Evolutionary conservation across 177 flowering plant genomes (phyloP).

Genomic region (Vitis hybrid): DNA sequence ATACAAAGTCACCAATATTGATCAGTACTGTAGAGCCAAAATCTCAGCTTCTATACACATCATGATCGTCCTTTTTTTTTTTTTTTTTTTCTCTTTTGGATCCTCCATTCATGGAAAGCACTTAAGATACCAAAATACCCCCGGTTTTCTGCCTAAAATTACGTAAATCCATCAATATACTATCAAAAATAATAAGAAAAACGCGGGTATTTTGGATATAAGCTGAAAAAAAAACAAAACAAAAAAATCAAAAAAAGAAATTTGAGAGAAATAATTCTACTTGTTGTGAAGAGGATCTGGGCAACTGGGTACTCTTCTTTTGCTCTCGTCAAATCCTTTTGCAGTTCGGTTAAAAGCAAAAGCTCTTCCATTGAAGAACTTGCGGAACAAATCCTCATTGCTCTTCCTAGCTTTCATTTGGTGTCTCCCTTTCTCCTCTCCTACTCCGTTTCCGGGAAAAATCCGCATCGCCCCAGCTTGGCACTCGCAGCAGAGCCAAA

Average conservation of each 20-base stretch:
- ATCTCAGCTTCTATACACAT: constrained; percentile 19
- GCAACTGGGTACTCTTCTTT: constrained; percentile 61
- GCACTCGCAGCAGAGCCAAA: constrained; percentile 33
- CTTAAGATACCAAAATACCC: constrained; percentile 50
- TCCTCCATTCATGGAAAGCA: not conserved
- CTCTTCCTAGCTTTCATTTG: constrained; percentile 11
- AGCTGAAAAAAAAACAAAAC: constrained; percentile 8
- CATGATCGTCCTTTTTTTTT: constrained; percentile 1
- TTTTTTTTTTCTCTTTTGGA: not conserved
- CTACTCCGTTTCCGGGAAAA: constrained; percentile 9
- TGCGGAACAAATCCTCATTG: constrained; percentile 21
- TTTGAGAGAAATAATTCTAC: constrained; percentile 13
- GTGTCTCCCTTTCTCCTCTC: not conserved
- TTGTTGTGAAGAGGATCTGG: constrained; percentile 83
- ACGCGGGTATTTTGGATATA: constrained; percentile 55
- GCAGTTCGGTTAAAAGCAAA: constrained; percentile 18
- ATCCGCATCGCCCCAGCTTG: constrained; percentile 36
- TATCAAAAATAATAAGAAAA: constrained; percentile 28
- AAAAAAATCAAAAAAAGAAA: not conserved
- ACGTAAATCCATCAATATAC: not conserved
- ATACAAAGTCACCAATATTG: not conserved
- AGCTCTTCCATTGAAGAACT: constrained; percentile 30
- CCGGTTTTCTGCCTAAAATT: constrained; percentile 34
- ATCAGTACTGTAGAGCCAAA: constrained; percentile 1
- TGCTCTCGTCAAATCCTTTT: constrained; percentile 39